Evolutionary conservation across 306 rosid species (phyloP).

Genomic region (Malus fusca): DNA sequence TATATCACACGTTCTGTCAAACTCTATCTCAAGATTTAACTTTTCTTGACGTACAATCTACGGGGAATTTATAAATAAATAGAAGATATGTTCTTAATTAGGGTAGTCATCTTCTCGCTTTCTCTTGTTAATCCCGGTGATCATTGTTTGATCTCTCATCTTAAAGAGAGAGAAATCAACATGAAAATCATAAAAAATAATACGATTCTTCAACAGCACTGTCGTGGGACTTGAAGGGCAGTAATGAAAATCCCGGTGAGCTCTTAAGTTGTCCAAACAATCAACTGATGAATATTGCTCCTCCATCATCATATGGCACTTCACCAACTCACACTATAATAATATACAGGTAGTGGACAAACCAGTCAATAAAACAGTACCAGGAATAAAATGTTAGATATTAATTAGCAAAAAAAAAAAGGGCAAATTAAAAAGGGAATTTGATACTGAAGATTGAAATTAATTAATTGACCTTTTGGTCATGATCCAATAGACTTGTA

Average conservation of each 20-base stretch:
- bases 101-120: not conserved
- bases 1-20: too few relatives aligned
- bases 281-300: not conserved
- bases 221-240: constrained; percentile 48
- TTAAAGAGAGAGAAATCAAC: constrained; percentile 16
- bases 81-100: not conserved
- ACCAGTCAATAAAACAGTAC: constrained; percentile 2
- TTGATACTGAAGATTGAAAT: not conserved
- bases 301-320: constrained; percentile 36
- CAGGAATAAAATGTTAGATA: not conserved
- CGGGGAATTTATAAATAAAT: too few relatives aligned
- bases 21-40: too few relatives aligned
- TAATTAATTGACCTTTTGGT: constrained; percentile 29
- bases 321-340: constrained; percentile 28
- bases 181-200: not conserved
- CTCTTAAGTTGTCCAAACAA: not conserved
- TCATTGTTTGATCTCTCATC: not conserved
- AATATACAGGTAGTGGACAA: not conserved
- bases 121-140: constrained; percentile 2
- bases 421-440: not conserved
- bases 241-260: not conserved
- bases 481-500: constrained; percentile 17
- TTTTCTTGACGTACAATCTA: too few relatives aligned
- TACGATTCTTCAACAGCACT: constrained; percentile 26
- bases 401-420: not conserved